Base-by-base conservation (phyloP, 768 basidiomycete genomes). In the Suillus spraguei region DNA sequence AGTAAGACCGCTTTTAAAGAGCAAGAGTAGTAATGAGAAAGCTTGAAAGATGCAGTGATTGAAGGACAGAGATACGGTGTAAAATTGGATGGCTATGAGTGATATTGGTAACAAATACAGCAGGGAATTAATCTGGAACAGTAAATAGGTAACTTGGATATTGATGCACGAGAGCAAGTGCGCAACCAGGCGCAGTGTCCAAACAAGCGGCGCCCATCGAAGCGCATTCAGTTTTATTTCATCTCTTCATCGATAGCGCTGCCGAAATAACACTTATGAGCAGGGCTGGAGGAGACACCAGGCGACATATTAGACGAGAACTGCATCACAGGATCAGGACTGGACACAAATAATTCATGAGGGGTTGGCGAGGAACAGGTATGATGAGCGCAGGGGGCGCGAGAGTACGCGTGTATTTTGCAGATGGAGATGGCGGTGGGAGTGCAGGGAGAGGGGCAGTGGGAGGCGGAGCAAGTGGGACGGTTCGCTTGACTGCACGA, bases 401-500 rank as follows among this genome's bases (percentile, higher is more conserved):
- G n/a, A 74, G 56, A 20, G 61, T 66, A 42, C 49, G 41, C 58
- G 61, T 35, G 14, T 61, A 62, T 61, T 65, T 70, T 33, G 50
- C 8, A 14, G 67, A 70, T n/a, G 72, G 72, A 0, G 70, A 74
- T 5, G 63, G 42, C 24, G 66, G 61, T 13, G 73, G 75, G 55
- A 59, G 65, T 4, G 72, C 71, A 22, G 74, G 74, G 17, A 75
- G 74, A 4, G 75, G 74, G 8, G n/a, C 66, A 38, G 58, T 72
- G 7, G 74, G 74, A 0, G 74, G 74, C 53, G 74, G 74, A 1
- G 61, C 68, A 33, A 68, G 54, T 16, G 75, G 75, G 32, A 68
- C 42, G 2, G 69, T 66, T 22, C 62, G 64, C 39, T 82, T 80
- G 11, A 78, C 69, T 58, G 67, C 72, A 60, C 82, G 77, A 55